Percentiles rank a stretch among this genome's conserved stretches.
phyloP scores from a whole-genome alignment of 2,329 filamentous ascomycete species.

The Alternaria gansuensis region DNA sequence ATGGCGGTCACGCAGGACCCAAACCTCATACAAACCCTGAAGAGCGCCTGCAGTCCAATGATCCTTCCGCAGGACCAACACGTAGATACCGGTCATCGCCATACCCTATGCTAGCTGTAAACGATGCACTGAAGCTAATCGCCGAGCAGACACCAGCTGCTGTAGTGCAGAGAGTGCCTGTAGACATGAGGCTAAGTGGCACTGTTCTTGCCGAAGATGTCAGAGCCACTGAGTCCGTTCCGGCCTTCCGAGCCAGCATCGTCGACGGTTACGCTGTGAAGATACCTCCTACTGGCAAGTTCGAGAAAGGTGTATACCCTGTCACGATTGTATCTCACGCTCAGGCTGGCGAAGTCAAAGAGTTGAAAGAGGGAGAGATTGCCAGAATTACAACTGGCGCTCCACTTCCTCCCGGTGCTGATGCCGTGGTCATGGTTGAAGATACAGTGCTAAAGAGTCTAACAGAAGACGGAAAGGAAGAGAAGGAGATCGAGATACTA shows the following conservation, averaged over 20 bases:
- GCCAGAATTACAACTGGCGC: slow-evolving; percentile 95
- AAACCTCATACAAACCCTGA: slow-evolving; percentile 76
- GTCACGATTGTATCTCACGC: slow-evolving; percentile 90
- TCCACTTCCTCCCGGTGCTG: slow-evolving; percentile 85
- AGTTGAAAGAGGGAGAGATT: slow-evolving; percentile 76
- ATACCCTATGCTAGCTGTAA: slow-evolving; percentile 89
- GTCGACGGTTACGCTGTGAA: slow-evolving; percentile 87
- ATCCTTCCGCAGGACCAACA: slow-evolving; percentile 67
- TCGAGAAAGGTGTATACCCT: slow-evolving; percentile 80
- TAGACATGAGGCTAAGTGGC: slow-evolving; percentile 74
- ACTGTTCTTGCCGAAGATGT: slow-evolving; percentile 85
- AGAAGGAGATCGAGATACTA: slow-evolving; percentile 86
- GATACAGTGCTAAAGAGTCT: slow-evolving; percentile 80
- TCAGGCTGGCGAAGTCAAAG: slow-evolving; percentile 71
- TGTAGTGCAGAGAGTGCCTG: slow-evolving; percentile 64
- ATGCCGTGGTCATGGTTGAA: slow-evolving; percentile 95
- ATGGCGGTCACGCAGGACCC: slow-evolving; percentile 52
- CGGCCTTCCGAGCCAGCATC: slow-evolving; percentile 93
- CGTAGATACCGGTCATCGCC: slow-evolving; percentile 84
- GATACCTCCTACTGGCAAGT: slow-evolving; percentile 52
- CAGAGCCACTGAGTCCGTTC: slow-evolving; percentile 80
- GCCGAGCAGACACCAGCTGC: slow-evolving; percentile 74
- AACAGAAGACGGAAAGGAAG: slow-evolving; percentile 83
- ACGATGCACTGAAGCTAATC: slow-evolving; percentile 79
- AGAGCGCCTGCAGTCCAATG: slow-evolving; percentile 66